Percentiles rank a stretch among this genome's conserved stretches.
These are phyloP conservation scores for Saxophila tyrrhenica DNA, from an alignment of 495 filamentous ascomycete species.

Conservation along the genomic window DNA sequence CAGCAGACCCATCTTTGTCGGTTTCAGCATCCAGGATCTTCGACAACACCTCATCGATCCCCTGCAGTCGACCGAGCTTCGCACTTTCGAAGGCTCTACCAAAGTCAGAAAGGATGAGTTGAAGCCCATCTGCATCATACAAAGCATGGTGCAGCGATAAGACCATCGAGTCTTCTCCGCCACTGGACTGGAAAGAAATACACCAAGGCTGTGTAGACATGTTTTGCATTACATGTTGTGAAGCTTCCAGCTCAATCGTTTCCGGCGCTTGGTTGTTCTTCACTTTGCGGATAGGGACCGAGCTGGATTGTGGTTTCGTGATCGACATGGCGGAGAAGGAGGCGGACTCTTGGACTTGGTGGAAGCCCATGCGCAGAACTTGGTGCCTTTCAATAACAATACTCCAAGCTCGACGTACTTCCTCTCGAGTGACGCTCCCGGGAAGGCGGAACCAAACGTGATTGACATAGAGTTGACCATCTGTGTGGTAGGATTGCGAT, in stretches of 20 bases:
- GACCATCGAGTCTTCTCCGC: constrained; percentile 30
- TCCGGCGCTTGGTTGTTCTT: not conserved
- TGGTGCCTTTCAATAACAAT: constrained; percentile 21
- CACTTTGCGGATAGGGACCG: not conserved
- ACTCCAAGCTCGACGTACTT: constrained; percentile 25
- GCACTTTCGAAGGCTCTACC: constrained; percentile 28
- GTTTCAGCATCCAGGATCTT: constrained; percentile 24
- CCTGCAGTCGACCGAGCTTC: constrained; percentile 15
- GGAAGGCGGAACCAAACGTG: constrained; percentile 38
- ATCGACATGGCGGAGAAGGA: constrained; percentile 58
- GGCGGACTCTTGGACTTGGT: constrained; percentile 20
- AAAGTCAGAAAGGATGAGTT: constrained; percentile 47
- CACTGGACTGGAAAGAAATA: not conserved
- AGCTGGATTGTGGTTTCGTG: constrained; percentile 26
- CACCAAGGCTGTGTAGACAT: constrained; percentile 28
- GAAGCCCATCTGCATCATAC: constrained; percentile 65
- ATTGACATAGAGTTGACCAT: constrained; percentile 52
- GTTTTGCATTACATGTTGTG: constrained; percentile 15
- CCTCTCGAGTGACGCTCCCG: not conserved
- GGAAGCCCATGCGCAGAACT: constrained; percentile 32
- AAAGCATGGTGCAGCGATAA: constrained; percentile 61
- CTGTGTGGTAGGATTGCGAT: constrained; percentile 44
- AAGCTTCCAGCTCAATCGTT: not conserved
- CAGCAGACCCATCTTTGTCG: constrained; percentile 26
- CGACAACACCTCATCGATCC: constrained; percentile 10